These are phyloP conservation scores for Citrus glauca DNA, from an alignment of 345 rosid species.

Conservation along the genomic window DNA sequence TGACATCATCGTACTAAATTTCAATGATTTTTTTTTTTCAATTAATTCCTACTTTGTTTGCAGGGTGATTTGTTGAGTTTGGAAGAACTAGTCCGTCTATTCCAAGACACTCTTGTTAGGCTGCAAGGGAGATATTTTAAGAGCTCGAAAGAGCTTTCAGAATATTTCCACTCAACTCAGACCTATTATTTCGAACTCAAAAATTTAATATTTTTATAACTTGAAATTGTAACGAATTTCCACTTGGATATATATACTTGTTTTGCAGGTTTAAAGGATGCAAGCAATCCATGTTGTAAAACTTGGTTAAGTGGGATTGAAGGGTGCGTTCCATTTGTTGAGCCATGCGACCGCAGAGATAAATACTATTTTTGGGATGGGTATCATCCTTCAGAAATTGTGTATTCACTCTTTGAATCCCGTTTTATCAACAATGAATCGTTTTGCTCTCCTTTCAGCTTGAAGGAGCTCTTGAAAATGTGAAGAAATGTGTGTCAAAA, in stretches of 20 bases:
- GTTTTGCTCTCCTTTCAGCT: slow-evolving; percentile 32
- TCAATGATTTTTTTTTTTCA: not conserved
- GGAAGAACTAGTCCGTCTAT: slow-evolving; percentile 34
- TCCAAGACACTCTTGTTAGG: slow-evolving; percentile 11
- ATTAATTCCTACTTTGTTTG: not conserved
- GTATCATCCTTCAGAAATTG: slow-evolving; percentile 31
- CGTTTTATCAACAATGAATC: slow-evolving; percentile 24
- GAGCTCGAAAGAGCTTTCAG: slow-evolving; percentile 1
- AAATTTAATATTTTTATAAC: too few species aligned
- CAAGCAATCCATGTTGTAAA: slow-evolving; percentile 40
- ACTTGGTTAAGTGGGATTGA: slow-evolving; percentile 40
- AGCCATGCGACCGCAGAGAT: slow-evolving; percentile 25
- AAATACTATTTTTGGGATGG: slow-evolving; percentile 45
- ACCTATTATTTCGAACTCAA: too few species aligned
- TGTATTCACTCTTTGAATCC: slow-evolving; percentile 22
- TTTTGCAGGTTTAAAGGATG: slow-evolving; percentile 29
- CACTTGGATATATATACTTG: too few species aligned
- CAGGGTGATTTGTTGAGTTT: slow-evolving; percentile 43
- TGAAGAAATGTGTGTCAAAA: slow-evolving; percentile 4
- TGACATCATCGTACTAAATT: not conserved
- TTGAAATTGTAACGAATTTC: too few species aligned
- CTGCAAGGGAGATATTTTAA: slow-evolving; percentile 14
- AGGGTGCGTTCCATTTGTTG: slow-evolving; percentile 28
- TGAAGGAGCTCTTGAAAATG: slow-evolving; percentile 24
- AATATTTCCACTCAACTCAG: slow-evolving; percentile 9